phyloP scores from a whole-genome alignment of 2,329 filamentous ascomycete genomes.

The Neonectria sp. region DNA sequence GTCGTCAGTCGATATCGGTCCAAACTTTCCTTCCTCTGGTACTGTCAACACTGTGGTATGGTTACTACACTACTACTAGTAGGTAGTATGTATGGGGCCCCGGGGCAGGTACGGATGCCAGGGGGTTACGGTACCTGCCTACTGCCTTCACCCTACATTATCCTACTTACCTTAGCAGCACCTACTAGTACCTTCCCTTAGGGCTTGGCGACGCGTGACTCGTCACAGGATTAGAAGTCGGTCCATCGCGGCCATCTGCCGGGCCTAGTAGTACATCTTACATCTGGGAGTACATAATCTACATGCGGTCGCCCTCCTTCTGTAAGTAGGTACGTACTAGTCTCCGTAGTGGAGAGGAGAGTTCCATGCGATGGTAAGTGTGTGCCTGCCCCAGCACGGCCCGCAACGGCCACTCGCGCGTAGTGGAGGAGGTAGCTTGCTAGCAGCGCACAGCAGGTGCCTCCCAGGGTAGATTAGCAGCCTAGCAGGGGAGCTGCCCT shows the following conservation, averaged over 20 bases:
- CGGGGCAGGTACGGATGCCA: too few relatives aligned
- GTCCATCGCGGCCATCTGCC: constrained; percentile 26
- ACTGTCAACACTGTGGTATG: not conserved
- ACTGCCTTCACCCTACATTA: not conserved
- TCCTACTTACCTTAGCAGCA: not conserved
- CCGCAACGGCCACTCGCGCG: constrained; percentile 21
- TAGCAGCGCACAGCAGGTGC: constrained; percentile 4
- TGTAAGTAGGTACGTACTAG: constrained; percentile 3
- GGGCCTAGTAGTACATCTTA: constrained; percentile 1
- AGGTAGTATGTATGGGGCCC: too few relatives aligned
- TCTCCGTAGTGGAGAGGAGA: constrained; percentile 9
- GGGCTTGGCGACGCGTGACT: constrained; percentile 30
- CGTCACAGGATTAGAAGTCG: constrained; percentile 27
- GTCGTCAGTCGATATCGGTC: not conserved
- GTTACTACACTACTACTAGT: too few relatives aligned
- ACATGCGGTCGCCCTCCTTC: not conserved
- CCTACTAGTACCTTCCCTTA: not conserved
- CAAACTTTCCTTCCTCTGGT: not conserved
- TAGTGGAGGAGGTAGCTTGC: not conserved
- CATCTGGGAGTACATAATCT: constrained; percentile 5
- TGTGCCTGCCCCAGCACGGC: constrained; percentile 19
- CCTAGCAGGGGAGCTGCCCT: constrained; percentile 23
- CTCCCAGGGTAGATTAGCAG: constrained; percentile 11
- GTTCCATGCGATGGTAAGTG: not conserved
- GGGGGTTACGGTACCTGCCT: not conserved